Conservation (phyloP, 179 eudicot species). For the Silene coronaria region DNA sequence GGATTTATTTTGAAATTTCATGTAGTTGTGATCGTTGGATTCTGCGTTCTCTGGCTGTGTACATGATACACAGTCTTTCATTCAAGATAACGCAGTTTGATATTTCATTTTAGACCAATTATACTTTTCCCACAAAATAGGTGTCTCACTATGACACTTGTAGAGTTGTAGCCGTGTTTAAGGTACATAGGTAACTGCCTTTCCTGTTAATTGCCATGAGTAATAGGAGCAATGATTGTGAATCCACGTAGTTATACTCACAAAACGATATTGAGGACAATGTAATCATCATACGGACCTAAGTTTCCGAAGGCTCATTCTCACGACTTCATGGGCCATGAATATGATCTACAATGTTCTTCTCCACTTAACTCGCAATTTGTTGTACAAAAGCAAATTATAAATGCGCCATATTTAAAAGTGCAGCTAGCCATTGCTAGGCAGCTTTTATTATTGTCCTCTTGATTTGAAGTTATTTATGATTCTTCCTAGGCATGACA, state of each 20-base stretch:
- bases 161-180: not conserved
- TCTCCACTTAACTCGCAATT: not conserved
- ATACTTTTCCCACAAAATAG: not conserved
- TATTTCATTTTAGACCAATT: not conserved
- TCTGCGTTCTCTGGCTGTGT: not conserved
- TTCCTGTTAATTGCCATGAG: not conserved
- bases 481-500: conserved; percentile 47
- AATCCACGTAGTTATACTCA: not conserved
- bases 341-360: not conserved
- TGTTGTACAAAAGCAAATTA: not conserved
- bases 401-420: not conserved
- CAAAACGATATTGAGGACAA: not conserved
- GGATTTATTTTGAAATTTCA: conserved; percentile 5
- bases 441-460: not conserved
- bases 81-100: not conserved
- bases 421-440: not conserved
- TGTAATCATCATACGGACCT: not conserved
- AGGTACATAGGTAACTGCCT: not conserved
- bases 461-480: conserved; percentile 5
- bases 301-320: not conserved
- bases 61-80: not conserved
- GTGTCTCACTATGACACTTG: not conserved
- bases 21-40: not conserved
- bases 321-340: not conserved
- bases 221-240: not conserved